Percentiles rank a stretch among this genome's conserved stretches.
Evolutionary conservation across 805 yeast species (phyloP).

Genomic region (Starmerella gropengiesseri): DNA sequence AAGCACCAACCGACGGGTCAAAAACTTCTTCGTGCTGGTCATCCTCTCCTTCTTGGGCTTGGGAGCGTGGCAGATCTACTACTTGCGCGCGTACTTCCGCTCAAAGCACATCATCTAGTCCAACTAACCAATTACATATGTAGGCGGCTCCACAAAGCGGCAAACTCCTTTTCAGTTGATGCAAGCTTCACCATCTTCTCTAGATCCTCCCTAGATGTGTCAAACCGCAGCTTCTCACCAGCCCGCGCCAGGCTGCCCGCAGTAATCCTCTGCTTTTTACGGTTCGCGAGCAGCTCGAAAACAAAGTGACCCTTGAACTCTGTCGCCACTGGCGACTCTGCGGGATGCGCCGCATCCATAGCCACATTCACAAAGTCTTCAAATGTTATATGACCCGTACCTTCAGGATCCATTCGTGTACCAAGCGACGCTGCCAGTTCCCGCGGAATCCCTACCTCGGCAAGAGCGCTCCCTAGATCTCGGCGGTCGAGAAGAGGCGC

Average conservation of each 20-base stretch:
- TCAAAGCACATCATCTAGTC: conserved; percentile 34
- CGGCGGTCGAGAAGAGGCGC: conserved; percentile 21
- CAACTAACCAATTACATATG: not conserved
- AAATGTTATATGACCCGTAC: conserved; percentile 25
- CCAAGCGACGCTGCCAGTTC: conserved; percentile 16
- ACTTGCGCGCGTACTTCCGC: conserved; percentile 80
- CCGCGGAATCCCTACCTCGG: conserved; percentile 24
- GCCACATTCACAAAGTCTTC: conserved; percentile 24
- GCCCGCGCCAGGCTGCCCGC: conserved; percentile 24
- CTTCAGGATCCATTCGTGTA: conserved; percentile 23
- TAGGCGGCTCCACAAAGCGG: conserved; percentile 23
- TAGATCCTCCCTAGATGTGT: conserved; percentile 26
- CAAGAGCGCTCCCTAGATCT: conserved; percentile 25
- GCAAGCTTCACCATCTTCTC: conserved; percentile 27
- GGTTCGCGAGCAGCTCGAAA: conserved; percentile 18
- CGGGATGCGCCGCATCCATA: conserved; percentile 9
- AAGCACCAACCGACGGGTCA: conserved; percentile 85
- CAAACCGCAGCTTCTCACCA: conserved; percentile 25
- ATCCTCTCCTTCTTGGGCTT: conserved; percentile 59
- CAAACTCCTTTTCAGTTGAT: conserved; percentile 24
- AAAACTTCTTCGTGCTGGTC: conserved; percentile 67
- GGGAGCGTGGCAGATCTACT: conserved; percentile 87
- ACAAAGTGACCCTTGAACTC: conserved; percentile 11
- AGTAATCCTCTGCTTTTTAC: conserved; percentile 22
- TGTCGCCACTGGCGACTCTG: conserved; percentile 1